Evolutionary conservation across 495 filamentous ascomycete species (phyloP), one percentile per base, ranked within the genome.

Genomic region (Mytilinidion resinicola): DNA sequence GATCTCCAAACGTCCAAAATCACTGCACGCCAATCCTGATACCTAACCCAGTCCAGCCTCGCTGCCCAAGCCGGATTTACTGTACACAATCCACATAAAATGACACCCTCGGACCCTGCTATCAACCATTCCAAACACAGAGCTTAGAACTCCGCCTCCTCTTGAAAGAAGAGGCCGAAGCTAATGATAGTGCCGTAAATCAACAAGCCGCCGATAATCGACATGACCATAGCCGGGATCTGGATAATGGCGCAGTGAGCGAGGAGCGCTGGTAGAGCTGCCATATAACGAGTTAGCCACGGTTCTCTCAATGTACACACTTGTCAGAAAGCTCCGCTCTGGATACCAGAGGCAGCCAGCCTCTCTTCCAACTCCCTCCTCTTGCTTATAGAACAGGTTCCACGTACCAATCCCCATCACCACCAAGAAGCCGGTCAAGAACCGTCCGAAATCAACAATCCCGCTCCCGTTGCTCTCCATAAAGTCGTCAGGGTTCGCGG

Each of bases 181-280:
- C 85, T 90, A 70, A 97, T 93, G 69, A 99, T 96, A 12, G 93
- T 99, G 36, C 90, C 90, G 72, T 99, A 99, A 64, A 97, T 97
- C 71, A 99, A 72, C 41, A 96, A 73, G 43, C 93, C 93, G 19
- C 93, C 93, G 51, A 93, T 73, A 63, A 97, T 88, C 33, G 85
- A 91, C 93, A 99, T 97, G 70, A 88, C 74, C 89, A 96, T 96
- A 34, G 93, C 93, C n/a, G 88, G 80, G 41, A 85, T 69, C 52
- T 80, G 65, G 63, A 99, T 97, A 42, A 89, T 75, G 46, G 79
- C 82, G 60, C 86, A 88, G 73, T 96, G 93, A 14, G 90, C 90
- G 33, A 99, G 82, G 42, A 96, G 74, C 8, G 82, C 82, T n/a
- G 93, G 93, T n/a, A 99, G 79, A 19, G 95, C 93, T 96, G 60